These are phyloP conservation scores for Byssochlamys sp. DNA, from an alignment of 2,329 filamentous ascomycete species.

Conservation along the genomic window DNA sequence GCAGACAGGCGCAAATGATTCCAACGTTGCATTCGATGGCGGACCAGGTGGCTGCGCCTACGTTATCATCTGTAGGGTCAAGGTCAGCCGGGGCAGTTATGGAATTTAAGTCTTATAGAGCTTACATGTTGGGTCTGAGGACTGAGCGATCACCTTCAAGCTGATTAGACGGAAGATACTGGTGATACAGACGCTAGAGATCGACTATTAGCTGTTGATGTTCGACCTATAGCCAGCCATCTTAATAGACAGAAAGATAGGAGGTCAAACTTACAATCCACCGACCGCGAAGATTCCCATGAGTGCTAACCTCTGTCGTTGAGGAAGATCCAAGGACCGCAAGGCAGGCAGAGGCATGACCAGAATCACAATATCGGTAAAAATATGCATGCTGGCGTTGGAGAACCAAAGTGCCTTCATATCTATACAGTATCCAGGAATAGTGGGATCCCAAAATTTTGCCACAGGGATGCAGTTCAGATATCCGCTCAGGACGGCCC, in stretches of 20 bases:
- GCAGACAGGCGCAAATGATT: constrained; percentile 34
- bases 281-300: constrained; percentile 34
- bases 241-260: neutral
- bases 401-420: constrained; percentile 36
- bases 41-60: constrained; percentile 28
- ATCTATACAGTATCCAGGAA: constrained; percentile 27
- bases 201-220: neutral
- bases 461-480: constrained; percentile 28
- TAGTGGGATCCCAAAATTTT: constrained; percentile 23
- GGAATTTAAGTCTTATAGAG: neutral
- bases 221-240: neutral
- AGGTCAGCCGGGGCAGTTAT: neutral
- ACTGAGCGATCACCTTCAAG: constrained; percentile 24
- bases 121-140: constrained; percentile 26
- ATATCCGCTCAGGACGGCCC: constrained; percentile 27
- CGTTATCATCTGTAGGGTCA: constrained; percentile 21
- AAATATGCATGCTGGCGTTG: constrained; percentile 36
- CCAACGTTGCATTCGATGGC: constrained; percentile 32
- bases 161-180: constrained; percentile 25
- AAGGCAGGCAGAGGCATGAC: constrained; percentile 39
- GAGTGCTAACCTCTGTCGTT: constrained; percentile 33
- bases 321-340: constrained; percentile 30
- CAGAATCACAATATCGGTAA: constrained; percentile 36
- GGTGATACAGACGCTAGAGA: constrained; percentile 23
- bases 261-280: constrained; percentile 22